Base-by-base conservation (phyloP, 2,329 filamentous ascomycete species). In the Parascedosporium putredinis region DNA sequence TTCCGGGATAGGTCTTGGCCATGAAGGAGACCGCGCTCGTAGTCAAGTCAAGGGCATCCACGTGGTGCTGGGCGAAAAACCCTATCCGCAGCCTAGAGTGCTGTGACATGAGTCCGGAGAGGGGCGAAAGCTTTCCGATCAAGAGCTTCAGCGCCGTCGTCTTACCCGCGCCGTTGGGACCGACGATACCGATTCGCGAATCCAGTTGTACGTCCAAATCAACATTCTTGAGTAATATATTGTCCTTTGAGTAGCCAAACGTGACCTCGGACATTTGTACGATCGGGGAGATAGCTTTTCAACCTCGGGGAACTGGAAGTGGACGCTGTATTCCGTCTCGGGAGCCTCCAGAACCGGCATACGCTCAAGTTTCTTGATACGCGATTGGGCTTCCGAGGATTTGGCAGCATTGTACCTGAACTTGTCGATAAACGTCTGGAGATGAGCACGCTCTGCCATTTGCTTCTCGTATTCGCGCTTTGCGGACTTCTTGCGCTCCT, bases 361-460 rank as follows among this genome's bases (percentile, higher is more conserved):
- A 62, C 86, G 88, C 67, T 98, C 94, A 54, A 98, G 75, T 66
- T 98, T 98, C 78, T 98, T 98, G 78, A 98, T 97, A 61, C 93
- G 84, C 1, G 91, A 97, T 64, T 98, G 93, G 1, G 93, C 93
- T 73, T 98, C 93, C 7, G 91, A 95, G 1, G 93, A 96, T 68
- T 98, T 98, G 61, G 91, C 93, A 24, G 93, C 93, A 64, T 98
- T 98, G 77, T 98, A 98, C 49, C 93, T 83, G 77, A 98, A 98
- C 71, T 98, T 98, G 78, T 98, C 93, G 70, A 98, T 98, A 69
- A 98, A 98, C 24, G 88, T 84, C 72, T 98, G 93, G 55, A 98
- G 71, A 74, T 98, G 93, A 27, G 89, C 88, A 58, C 93, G 80
- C 67, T 91, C 82, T 1, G 78, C 88, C 88, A 97, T 95, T 64